These are phyloP conservation scores for Cladosporium sp. DNA, from an alignment of 2,329 filamentous ascomycete genomes.

Conservation along the genomic window DNA sequence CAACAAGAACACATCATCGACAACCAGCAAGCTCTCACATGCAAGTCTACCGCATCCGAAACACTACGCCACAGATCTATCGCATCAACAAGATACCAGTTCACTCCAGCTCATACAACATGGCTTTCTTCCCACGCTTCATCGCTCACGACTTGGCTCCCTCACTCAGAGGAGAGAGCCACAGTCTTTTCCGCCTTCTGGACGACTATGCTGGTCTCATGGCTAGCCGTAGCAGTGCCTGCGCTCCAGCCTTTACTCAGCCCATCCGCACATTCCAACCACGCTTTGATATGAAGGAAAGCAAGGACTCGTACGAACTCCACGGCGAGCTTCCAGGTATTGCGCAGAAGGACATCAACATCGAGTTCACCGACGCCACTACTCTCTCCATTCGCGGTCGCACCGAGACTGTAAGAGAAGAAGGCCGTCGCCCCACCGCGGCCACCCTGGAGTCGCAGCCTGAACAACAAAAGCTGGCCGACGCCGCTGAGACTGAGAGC, in stretches of 20 bases:
- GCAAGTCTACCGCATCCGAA: conserved; percentile 25
- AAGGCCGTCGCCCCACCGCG: conserved; percentile 50
- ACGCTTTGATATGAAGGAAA: conserved; percentile 75
- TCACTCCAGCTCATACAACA: conserved; percentile 28
- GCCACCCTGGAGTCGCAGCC: conserved; percentile 44
- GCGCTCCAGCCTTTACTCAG: conserved; percentile 1
- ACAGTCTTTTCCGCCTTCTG: conserved; percentile 38
- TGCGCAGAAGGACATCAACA: conserved; percentile 66
- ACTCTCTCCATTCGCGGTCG: conserved; percentile 68
- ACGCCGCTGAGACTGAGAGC: conserved; percentile 22
- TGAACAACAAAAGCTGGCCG: not conserved
- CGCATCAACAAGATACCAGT: conserved; percentile 16
- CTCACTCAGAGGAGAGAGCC: conserved; percentile 18
- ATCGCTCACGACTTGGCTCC: conserved; percentile 32
- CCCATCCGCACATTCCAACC: conserved; percentile 55
- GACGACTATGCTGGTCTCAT: conserved; percentile 42
- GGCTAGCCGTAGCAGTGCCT: conserved; percentile 21
- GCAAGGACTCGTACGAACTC: conserved; percentile 64
- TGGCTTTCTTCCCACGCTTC: conserved; percentile 36
- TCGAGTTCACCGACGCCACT: conserved; percentile 75
- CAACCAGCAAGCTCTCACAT: conserved; percentile 8
- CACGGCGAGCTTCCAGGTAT: conserved; percentile 77
- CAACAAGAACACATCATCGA: conserved; percentile 3
- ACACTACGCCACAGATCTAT: conserved; percentile 16
- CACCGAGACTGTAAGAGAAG: conserved; percentile 60